Evolutionary conservation across 2,329 filamentous ascomycete species (phyloP), one percentile per base, ranked within the genome.

Genomic region (Pseudocercospora musae): DNA sequence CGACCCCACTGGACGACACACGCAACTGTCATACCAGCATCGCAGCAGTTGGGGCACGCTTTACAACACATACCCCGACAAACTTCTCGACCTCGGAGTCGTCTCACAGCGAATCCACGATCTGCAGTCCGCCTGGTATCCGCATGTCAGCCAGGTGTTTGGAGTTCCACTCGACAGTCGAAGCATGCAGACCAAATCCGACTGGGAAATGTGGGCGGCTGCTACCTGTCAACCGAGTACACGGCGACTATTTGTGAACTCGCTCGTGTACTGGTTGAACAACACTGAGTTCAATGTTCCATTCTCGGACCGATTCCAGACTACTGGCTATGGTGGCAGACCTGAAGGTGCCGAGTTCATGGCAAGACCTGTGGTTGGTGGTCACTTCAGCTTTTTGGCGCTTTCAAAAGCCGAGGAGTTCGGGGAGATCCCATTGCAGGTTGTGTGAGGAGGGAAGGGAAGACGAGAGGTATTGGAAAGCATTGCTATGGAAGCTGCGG

Each of bases 141-240:
- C 69, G 7, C 62, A 62, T 4, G 65, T 73, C 4, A 68, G 68
- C 5, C 63, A 73, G 18, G 42, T 60, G 20, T 74, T 66, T 61
- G 71, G 71, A 46, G 44, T 72, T 1, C 71, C 73, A 9, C 68
- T 74, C 21, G 73, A 74, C 63, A 72, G 62, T n/a, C 66, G 73
- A 9, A 68, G 70, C 59, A 64, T 55, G 4, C 70, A 71, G 49
- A 72, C 69, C 7, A 74, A 74, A 64, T 69, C 62, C 21, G 72
- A 74, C 54, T 85, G 83, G 82, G 75, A 84, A 64, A 70, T 82
- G n/a, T 85, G 81, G 62, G 72, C 73, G 31, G 83, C 83, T 0
- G 78, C 83, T 0, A 69, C 83, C 11, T 70, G 71, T 11, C 74
- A 79, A 11, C 62, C 66, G 0, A 69, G 72, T 6, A 83, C 82